Conservation (phyloP, 164 flowering plant species). For the Sedum album region DNA sequence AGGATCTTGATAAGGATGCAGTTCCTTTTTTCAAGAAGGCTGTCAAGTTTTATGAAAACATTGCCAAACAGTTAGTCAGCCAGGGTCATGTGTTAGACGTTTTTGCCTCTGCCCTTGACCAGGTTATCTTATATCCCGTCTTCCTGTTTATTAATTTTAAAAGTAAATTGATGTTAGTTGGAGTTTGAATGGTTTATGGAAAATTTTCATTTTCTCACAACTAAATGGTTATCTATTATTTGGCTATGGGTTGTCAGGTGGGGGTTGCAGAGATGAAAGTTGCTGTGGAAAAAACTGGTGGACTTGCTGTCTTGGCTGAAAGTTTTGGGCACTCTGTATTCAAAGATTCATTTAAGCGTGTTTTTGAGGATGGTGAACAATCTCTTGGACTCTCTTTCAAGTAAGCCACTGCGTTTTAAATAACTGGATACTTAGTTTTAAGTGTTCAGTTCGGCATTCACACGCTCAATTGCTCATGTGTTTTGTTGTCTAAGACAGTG, state of each 20-base stretch:
- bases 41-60: constrained; percentile 72
- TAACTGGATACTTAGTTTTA: background rate
- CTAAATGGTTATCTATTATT: background rate
- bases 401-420: constrained; percentile 35
- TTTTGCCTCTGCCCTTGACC: constrained; percentile 98
- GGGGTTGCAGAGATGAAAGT: constrained; percentile 99
- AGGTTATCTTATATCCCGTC: constrained; percentile 39
- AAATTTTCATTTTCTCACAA: background rate
- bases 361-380: constrained; percentile 82
- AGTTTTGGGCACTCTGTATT: constrained; percentile 97
- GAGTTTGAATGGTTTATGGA: background rate
- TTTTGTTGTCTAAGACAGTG: background rate
- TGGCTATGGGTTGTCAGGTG: constrained; percentile 34
- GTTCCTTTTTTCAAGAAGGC: constrained; percentile 86
- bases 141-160: background rate
- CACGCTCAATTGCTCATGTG: background rate
- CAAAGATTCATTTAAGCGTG: constrained; percentile 83
- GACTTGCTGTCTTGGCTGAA: constrained; percentile 88
- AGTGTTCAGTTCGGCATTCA: background rate
- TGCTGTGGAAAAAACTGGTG: constrained; percentile 85
- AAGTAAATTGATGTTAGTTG: background rate
- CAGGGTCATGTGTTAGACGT: constrained; percentile 95
- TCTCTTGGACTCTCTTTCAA: constrained; percentile 90
- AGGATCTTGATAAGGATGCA: constrained; percentile 96
- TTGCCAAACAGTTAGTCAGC: constrained; percentile 76